Evolutionary conservation across 2,329 filamentous ascomycete species (phyloP).

Genomic region (Ophiostoma australiae): DNA sequence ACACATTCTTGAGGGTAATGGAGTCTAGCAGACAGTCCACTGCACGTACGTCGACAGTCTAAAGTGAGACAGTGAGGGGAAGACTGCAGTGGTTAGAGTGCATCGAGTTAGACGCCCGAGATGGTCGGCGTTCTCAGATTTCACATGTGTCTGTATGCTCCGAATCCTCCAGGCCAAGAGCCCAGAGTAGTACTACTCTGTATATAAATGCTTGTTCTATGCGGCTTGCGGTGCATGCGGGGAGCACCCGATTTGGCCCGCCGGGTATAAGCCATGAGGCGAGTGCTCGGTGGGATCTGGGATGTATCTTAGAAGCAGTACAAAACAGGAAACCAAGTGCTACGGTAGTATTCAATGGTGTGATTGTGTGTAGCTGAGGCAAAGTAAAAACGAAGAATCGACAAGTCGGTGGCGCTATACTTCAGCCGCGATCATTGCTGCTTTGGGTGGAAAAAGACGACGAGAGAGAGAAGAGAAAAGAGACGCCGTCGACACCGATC

Average conservation of each 20-base stretch:
- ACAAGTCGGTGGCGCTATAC: not conserved
- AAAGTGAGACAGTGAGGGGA: conserved; percentile 1
- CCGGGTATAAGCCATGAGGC: not conserved
- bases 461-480: not conserved
- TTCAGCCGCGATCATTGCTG: not conserved
- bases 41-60: not conserved
- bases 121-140: not conserved
- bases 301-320: not conserved
- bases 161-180: not conserved
- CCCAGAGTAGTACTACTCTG: no score
- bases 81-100: not conserved
- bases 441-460: not conserved
- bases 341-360: not conserved
- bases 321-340: not conserved
- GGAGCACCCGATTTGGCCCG: not conserved
- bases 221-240: not conserved
- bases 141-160: not conserved
- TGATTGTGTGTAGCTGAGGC: not conserved
- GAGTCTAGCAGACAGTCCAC: not conserved
- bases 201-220: not conserved
- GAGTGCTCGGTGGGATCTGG: not conserved
- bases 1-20: no score
- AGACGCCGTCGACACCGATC: not conserved
- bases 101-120: not conserved
- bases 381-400: not conserved